phyloP scores from a whole-genome alignment of 805 yeast species.

The Candida easanensis region DNA sequence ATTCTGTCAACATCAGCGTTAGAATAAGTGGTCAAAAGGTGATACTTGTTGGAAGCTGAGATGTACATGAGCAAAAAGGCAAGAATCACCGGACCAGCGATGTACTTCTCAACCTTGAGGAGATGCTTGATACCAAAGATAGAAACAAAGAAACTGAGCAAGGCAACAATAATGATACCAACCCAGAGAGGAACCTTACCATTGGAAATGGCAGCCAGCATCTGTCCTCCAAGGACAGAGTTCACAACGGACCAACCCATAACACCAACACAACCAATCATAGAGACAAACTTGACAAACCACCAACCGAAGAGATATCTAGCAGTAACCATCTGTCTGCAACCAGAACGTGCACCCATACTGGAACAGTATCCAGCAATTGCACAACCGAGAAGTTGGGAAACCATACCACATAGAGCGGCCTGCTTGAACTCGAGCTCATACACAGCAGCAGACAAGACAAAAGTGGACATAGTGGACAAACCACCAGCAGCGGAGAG shows the following conservation, averaged over 20 bases:
- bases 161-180: constrained; percentile 71
- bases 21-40: constrained; percentile 29
- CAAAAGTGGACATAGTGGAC: constrained; percentile 85
- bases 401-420: constrained; percentile 58
- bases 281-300: constrained; percentile 72
- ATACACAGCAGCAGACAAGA: constrained; percentile 70
- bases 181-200: constrained; percentile 66
- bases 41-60: constrained; percentile 48
- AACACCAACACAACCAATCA: constrained; percentile 71
- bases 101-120: constrained; percentile 60
- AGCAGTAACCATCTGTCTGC: constrained; percentile 84
- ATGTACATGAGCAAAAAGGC: constrained; percentile 69
- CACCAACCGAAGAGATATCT: constrained; percentile 83
- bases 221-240: constrained; percentile 85
- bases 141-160: constrained; percentile 62
- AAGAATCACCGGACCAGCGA: constrained; percentile 66
- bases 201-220: constrained; percentile 61
- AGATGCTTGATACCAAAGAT: constrained; percentile 77
- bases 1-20: constrained; percentile 31
- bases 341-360: constrained; percentile 89
- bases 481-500: constrained; percentile 81
- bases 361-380: constrained; percentile 81
- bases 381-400: constrained; percentile 65
- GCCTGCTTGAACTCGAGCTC: constrained; percentile 67
- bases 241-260: constrained; percentile 96